Evolutionary conservation across 2,329 filamentous ascomycete species (phyloP), one percentile per base, ranked within the genome.

Genomic region (Phialophora tarda): DNA sequence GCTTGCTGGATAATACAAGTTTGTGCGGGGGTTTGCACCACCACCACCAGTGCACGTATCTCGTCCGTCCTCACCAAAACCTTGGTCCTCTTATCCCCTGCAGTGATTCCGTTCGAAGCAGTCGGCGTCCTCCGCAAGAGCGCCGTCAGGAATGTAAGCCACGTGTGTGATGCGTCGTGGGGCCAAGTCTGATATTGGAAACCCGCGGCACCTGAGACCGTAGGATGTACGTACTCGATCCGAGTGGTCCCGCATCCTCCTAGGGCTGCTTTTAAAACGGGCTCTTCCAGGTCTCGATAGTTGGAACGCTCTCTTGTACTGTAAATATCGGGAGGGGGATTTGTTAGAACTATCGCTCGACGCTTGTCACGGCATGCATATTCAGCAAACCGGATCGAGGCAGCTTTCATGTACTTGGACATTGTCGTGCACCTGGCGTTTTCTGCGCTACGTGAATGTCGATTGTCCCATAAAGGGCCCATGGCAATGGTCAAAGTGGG

Each of bases 151-250:
- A 64, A 64, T 14, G 23, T 64, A 14, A 38, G 11, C 70, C 72
- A 75, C 38, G 60, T 62, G 24, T 51, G 41, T 7, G 59, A 67
- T 62, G 70, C 41, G 63, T 75, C 70, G 11, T 66, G 50, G 3
- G 73, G 74, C 72, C 73, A 75, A 28, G 70, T 60, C 64, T 74
- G 69, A 64, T 75, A 75, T 24, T 44, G 60, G 64, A 74, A 75
- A 41, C 72, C 66, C 54, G 73, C 69, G 41, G 71, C 72, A 21
- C 67, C 72, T 60, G 61, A 54, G 30, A 75, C 67, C n/a, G 50
- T 71, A 23, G 72, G 73, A 68, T 75, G 72, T 51, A 72, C 73
- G 60, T 74, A 65, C 34, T 74, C 67, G 53, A 75, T 74, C 44
- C 66, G 70, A 44, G 44, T 21, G 17, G 66, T 63, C 24, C 69